phyloP scores from a whole-genome alignment of 2,329 filamentous ascomycete species.

The Exophiala dermatitidis region DNA sequence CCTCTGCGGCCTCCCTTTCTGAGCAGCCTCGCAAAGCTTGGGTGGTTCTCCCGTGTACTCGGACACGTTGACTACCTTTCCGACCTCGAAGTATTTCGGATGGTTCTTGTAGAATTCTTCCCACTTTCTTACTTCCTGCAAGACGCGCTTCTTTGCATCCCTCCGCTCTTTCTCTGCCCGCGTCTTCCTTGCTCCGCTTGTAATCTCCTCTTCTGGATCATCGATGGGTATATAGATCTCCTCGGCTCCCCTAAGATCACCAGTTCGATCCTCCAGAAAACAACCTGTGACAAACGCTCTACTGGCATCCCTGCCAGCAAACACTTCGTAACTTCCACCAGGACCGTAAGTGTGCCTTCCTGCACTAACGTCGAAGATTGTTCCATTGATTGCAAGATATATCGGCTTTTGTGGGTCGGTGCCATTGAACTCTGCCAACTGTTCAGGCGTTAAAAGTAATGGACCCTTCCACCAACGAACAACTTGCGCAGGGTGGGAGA shows the following conservation, averaged over 20 bases:
- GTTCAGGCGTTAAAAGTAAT: conserved; percentile 62
- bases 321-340: conserved; percentile 78
- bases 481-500: conserved; percentile 51
- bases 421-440: conserved; percentile 73
- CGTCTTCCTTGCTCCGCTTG: conserved; percentile 41
- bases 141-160: conserved; percentile 57
- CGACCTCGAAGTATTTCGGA: conserved; percentile 74
- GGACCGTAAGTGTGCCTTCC: conserved; percentile 61
- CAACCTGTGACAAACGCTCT: conserved; percentile 89
- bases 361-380: conserved; percentile 57
- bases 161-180: conserved; percentile 57
- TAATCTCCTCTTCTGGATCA: conserved; percentile 46
- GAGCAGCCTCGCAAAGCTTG: conserved; percentile 63
- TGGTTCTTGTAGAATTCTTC: conserved; percentile 71
- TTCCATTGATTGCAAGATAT: conserved; percentile 74
- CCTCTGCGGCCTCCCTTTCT: conserved; percentile 56
- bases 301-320: conserved; percentile 78
- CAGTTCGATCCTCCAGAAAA: conserved; percentile 75
- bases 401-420: conserved; percentile 66
- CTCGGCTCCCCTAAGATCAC: conserved; percentile 81
- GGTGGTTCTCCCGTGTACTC: conserved; percentile 44
- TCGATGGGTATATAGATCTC: conserved; percentile 68
- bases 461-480: conserved; percentile 55
- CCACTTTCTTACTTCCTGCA: conserved; percentile 70
- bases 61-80: conserved; percentile 54